Evolutionary conservation across 2,329 filamentous ascomycete genomes (phyloP), one percentile per base, ranked within the genome.

Genomic region (Aspergillus ruber): DNA sequence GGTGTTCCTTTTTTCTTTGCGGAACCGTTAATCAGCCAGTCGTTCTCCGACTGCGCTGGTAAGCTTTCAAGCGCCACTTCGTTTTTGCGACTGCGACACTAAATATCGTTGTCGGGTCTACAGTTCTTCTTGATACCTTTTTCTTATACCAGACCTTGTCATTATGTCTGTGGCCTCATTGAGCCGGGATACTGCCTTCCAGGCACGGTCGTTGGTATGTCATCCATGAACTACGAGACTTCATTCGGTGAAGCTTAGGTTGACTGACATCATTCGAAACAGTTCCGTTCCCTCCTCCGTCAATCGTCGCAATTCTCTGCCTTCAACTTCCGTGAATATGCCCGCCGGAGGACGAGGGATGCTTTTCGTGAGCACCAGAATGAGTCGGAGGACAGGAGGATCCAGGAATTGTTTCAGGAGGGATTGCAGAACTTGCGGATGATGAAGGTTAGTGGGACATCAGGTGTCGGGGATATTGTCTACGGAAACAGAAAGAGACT

Each of bases 311-410:
- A 95, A 64, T 97, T 98, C 70, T 82, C 89, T 53, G 83, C 86
- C 58, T 98, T 97, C 77, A 98, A 97, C 74, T 98, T 96, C 79
- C 83, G 93, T 73, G 91, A 96, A 69, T 98, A 98, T 71, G 90
- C 93, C 46, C 86, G 84, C 71, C 85, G 93, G 65, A 82, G 91
- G 69, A 95, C 93, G 66, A 81, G 81, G 67, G 93, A 97, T 75
- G 85, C 88, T 4, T 98, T 97, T 71, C 81, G 86, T 60, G 89
- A 95, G 68, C 80, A 94, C 69, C 79, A 82, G 69, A 66, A 71
- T 47, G 85, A 89, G 61, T 74, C 81, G 41, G 93, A 96, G 64
- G 78, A 82, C 56, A 78, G 88, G 53, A 77, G 79, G 72, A 78
- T 95, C 67, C 90, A 97, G 70, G 90, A 95, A 70, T 74, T 96